Evolutionary conservation across 1,284 basidiomycete genomes (phyloP), one percentile per base, ranked within the genome.

Genomic region (Abortiporus biennis): DNA sequence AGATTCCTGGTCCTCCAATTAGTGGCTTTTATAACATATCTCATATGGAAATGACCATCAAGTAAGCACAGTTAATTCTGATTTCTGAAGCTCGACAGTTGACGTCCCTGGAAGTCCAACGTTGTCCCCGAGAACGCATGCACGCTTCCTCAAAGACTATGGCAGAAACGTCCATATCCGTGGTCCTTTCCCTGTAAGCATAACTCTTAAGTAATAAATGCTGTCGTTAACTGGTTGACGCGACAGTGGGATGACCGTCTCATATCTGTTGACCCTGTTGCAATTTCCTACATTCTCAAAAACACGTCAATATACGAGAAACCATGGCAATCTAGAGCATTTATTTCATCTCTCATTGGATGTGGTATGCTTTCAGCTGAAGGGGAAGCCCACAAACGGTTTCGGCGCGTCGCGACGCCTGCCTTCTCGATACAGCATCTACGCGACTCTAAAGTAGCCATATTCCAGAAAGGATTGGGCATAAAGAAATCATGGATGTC

Each of bases 381-480:
- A 57, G 86, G 86, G 1, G 66, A 71, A 23, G 65, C 78, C 16
- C 84, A 88, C 61, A 85, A 74, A 52, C 79, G 83, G 27, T 85
- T 87, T 57, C 73, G 86, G 35, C 75, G 84, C 39, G 79, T 89
- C 23, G 76, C 75, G 2, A 81, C 78, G 0, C 84, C 87, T 9
- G 85, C 85, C 0, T 90, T 90, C 61, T 86, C 85, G 2, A 65
- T 76, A 13, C 81, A 85, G 53, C 86, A 86, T 49, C 61, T 89
- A 61, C 73, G 76, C 25, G 77, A 72, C 2, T 67, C 89, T 12
- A 69, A 83, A 2, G 85, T 86, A 0, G 62, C 88, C 13, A 76
- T 85, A 1, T 84, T 86, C 56, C 58, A 61, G 36, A 87, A 85
- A 50, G 85, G 80, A 4, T 57, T 64, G 21, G 70, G 85, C 52